A percentile compares a stretch with the other conserved stretches of the same genome.
These are phyloP conservation scores for Holtermannia corniformis DNA, from an alignment of 768 basidiomycete genomes.

Conservation along the genomic window DNA sequence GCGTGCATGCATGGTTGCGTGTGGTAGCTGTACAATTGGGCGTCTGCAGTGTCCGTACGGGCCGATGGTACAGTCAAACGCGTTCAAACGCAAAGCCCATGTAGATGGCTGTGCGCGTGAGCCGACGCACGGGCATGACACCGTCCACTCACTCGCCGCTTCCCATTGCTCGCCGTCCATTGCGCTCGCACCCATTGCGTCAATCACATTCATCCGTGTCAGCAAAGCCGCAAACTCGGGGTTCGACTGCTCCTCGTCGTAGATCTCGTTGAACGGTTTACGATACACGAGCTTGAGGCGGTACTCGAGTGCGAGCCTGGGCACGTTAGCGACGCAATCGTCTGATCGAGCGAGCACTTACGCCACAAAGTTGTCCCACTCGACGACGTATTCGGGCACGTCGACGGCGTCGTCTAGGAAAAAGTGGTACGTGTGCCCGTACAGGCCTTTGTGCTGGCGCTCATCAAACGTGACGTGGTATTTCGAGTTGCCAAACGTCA, in stretches of 20 bases:
- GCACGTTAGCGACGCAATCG: constrained; percentile 1
- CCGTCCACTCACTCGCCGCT: constrained; percentile 73
- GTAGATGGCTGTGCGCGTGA: constrained; percentile 61
- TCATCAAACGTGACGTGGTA: constrained; percentile 82
- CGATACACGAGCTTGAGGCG: constrained; percentile 64
- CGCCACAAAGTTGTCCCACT: constrained; percentile 86
- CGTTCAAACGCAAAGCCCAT: constrained; percentile 78
- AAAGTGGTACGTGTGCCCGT: constrained; percentile 90
- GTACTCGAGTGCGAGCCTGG: constrained; percentile 75
- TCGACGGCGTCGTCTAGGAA: constrained; percentile 90
- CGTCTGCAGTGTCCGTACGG: background rate
- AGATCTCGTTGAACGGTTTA: constrained; percentile 83
- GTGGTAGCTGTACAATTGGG: background rate
- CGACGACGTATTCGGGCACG: constrained; percentile 94
- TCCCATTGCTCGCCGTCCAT: constrained; percentile 98
- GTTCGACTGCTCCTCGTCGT: constrained; percentile 66
- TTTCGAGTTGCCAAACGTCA: constrained; percentile 81
- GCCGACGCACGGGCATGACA: too few species aligned
- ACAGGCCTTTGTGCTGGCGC: constrained; percentile 52
- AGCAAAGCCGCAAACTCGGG: constrained; percentile 74
- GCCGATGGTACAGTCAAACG: background rate
- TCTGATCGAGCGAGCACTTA: constrained; percentile 43
- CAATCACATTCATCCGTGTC: constrained; percentile 83
- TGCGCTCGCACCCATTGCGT: constrained; percentile 70
- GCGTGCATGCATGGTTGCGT: background rate